Conservation (phyloP, 1,284 basidiomycete species). For the Violaceomyces palustris region DNA sequence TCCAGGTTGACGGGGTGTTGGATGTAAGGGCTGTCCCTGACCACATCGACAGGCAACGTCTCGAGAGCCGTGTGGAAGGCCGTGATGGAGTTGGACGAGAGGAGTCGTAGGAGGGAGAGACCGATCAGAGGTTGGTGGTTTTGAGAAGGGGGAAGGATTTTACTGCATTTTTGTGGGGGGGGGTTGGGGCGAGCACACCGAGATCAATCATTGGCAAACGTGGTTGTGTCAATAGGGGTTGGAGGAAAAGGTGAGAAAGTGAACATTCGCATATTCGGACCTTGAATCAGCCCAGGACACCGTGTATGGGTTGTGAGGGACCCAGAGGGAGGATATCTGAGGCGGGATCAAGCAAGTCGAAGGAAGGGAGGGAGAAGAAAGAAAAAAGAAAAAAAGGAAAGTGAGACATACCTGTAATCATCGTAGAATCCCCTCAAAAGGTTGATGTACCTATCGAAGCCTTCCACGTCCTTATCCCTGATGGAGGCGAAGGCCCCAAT, state of each 20-base stretch:
- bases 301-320: no score
- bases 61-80: constrained; percentile 99
- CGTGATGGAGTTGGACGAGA: constrained; percentile 92
- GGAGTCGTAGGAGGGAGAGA: constrained; percentile 84
- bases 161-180: constrained; percentile 56
- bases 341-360: no score
- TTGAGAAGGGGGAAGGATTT: constrained; percentile 71
- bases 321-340: no score
- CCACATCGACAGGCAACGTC: constrained; percentile 60
- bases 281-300: no score
- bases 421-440: constrained; percentile 84
- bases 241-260: neutral
- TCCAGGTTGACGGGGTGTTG: constrained; percentile 59
- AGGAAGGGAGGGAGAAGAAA: no score
- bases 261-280: no score
- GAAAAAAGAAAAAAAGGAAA: no score
- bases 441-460: constrained; percentile 91
- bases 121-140: constrained; percentile 85
- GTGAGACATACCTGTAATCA: constrained; percentile 70
- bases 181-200: constrained; percentile 1
- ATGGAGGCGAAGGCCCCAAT: constrained; percentile 92
- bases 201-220: no score
- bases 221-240: no score
- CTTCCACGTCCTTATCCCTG: constrained; percentile 75
- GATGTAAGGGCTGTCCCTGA: constrained; percentile 35